Conservation (phyloP, 2,329 filamentous ascomycete genomes). For the Penicillium vulpinum region DNA sequence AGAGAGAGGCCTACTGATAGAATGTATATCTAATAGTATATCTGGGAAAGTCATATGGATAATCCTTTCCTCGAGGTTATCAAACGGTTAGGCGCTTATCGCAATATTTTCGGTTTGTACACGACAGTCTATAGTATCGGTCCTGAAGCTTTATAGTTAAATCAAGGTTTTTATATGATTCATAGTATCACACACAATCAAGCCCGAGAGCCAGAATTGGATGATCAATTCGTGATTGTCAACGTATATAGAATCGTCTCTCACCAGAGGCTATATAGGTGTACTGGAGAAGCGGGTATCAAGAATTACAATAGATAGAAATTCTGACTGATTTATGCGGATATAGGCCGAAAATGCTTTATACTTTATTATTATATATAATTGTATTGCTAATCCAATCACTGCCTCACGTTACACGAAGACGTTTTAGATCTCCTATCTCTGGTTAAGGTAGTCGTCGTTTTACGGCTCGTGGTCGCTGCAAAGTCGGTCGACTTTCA, state of each 20-base stretch:
- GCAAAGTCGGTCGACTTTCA: too few relatives aligned
- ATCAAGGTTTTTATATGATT: conserved; percentile 3
- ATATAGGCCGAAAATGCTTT: background rate
- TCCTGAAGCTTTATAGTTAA: conserved; percentile 9
- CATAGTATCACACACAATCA: background rate
- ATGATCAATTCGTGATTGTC: background rate
- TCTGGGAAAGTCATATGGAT: too few relatives aligned
- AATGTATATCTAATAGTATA: conserved; percentile 12
- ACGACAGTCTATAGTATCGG: conserved; percentile 5
- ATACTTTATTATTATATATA: background rate
- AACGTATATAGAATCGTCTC: background rate
- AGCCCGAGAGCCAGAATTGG: background rate
- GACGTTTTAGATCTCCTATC: too few relatives aligned
- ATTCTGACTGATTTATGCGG: background rate
- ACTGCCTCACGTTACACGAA: too few relatives aligned
- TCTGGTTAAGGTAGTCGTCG: too few relatives aligned
- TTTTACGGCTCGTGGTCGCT: too few relatives aligned
- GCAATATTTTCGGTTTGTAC: too few relatives aligned
- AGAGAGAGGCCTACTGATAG: conserved; percentile 6
- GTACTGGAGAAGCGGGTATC: background rate
- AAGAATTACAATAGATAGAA: background rate
- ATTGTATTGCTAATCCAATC: background rate
- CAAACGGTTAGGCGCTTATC: too few relatives aligned
- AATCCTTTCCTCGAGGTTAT: too few relatives aligned
- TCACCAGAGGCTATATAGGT: background rate